These are phyloP conservation scores for Mycena crocata DNA, from an alignment of 768 basidiomycete genomes.

Conservation along the genomic window DNA sequence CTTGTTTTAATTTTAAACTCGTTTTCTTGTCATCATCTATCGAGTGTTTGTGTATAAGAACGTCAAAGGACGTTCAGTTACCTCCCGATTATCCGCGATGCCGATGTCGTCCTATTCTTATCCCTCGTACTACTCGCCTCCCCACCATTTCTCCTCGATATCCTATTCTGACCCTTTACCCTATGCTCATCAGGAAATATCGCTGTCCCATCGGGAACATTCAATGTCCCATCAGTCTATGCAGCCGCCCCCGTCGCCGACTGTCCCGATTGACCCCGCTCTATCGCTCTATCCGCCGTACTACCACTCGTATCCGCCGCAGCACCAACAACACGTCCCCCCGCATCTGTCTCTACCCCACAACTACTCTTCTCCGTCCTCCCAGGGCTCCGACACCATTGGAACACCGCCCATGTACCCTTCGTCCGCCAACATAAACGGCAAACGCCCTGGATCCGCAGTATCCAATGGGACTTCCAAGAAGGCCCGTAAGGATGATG, in stretches of 20 bases:
- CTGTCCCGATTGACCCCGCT: conserved; percentile 77
- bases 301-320: conserved; percentile 65
- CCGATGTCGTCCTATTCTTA: conserved; percentile 34
- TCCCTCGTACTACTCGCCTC: conserved; percentile 33
- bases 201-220: conserved; percentile 58
- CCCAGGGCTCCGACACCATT: conserved; percentile 81
- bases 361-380: conserved; percentile 82
- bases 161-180: conserved; percentile 30
- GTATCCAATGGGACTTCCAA: conserved; percentile 58
- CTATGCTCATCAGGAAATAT: conserved; percentile 52
- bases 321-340: conserved; percentile 57
- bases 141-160: conserved; percentile 21
- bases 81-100: conserved; percentile 13
- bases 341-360: conserved; percentile 68
- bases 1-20: conserved; percentile 29
- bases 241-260: conserved; percentile 68
- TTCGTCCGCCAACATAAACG: conserved; percentile 63
- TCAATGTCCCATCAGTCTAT: conserved; percentile 53
- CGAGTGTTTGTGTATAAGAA: conserved; percentile 26
- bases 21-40: conserved; percentile 11
- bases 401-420: conserved; percentile 79
- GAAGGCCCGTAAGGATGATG: conserved; percentile 73
- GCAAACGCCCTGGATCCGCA: conserved; percentile 74
- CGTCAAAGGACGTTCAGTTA: not conserved
- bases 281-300: conserved; percentile 76